A percentile compares a stretch with the other conserved stretches of the same genome.
These are phyloP conservation scores for Lepiota brunneoincarnata DNA, from an alignment of 768 basidiomycete genomes.

Conservation along the genomic window DNA sequence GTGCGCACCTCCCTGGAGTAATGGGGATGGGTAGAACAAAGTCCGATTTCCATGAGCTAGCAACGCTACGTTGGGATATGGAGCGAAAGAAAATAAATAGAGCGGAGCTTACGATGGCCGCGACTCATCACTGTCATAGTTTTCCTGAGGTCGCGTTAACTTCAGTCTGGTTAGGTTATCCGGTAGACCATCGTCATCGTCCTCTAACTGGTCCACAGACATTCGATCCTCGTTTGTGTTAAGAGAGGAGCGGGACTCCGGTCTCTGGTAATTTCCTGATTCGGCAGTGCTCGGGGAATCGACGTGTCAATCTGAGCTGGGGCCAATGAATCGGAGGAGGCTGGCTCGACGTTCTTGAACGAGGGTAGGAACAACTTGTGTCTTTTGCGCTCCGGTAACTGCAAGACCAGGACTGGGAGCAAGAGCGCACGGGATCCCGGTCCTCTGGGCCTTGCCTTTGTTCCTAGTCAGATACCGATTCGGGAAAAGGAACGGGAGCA, in stretches of 20 bases:
- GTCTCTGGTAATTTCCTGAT: not conserved
- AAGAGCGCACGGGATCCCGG: not conserved
- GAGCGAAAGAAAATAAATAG: too few relatives aligned
- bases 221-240: not conserved
- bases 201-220: not conserved
- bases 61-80: too few relatives aligned
- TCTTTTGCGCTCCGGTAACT: not conserved
- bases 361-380: not conserved
- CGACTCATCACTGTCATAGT: not conserved
- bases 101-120: not conserved
- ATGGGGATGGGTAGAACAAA: too few relatives aligned
- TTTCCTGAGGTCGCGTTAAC: not conserved
- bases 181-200: slow-evolving; percentile 3
- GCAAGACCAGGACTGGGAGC: not conserved
- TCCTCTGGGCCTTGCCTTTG: not conserved
- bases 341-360: too few relatives aligned
- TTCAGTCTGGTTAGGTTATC: slow-evolving; percentile 6
- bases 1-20: too few relatives aligned
- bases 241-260: not conserved
- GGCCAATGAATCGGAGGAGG: too few relatives aligned
- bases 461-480: not conserved
- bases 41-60: too few relatives aligned
- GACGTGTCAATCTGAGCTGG: too few relatives aligned
- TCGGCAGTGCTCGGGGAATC: not conserved
- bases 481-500: not conserved